A percentile compares a stretch with the other conserved stretches of the same genome.
Evolutionary conservation across 2,329 filamentous ascomycete species (phyloP).

Genomic region (Aspergillus clavatus): DNA sequence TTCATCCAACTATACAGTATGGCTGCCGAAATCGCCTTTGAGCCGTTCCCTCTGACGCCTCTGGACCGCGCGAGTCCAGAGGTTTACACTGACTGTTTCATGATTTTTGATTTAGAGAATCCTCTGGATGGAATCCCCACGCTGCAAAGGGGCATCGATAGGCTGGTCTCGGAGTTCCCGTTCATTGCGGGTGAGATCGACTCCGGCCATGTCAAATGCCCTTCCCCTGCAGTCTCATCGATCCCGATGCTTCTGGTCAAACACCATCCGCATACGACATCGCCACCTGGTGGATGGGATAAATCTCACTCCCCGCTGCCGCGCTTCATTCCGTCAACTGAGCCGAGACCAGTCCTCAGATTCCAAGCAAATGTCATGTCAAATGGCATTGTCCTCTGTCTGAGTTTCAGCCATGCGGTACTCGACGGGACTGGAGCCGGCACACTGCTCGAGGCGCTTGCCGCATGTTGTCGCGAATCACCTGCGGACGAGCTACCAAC

Average conservation of each 20-base stretch:
- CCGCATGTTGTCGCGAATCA: background rate
- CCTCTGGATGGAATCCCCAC: too few relatives aligned
- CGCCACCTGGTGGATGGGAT: background rate
- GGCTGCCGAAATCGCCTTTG: too few relatives aligned
- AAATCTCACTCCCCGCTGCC: background rate
- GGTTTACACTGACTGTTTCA: background rate
- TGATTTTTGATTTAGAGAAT: background rate
- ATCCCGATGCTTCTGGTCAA: background rate
- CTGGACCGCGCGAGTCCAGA: background rate
- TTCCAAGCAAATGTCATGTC: slow-evolving; percentile 2
- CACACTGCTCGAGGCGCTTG: background rate
- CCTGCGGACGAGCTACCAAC: background rate
- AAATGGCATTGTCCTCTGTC: background rate
- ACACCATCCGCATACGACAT: background rate
- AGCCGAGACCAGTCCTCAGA: background rate
- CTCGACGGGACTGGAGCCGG: slow-evolving; percentile 2
- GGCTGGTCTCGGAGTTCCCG: background rate
- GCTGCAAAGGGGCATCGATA: background rate
- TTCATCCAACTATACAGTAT: too few relatives aligned
- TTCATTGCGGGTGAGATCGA: background rate
- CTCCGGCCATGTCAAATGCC: background rate
- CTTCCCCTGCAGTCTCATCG: background rate
- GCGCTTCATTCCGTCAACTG: background rate
- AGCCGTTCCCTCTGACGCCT: slow-evolving; percentile 2
- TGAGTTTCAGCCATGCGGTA: slow-evolving; percentile 1